Evolutionary conservation across 192 early-diverging fungal species (phyloP), one percentile per base, ranked within the genome.

Genomic region (Coemansia sp.): DNA sequence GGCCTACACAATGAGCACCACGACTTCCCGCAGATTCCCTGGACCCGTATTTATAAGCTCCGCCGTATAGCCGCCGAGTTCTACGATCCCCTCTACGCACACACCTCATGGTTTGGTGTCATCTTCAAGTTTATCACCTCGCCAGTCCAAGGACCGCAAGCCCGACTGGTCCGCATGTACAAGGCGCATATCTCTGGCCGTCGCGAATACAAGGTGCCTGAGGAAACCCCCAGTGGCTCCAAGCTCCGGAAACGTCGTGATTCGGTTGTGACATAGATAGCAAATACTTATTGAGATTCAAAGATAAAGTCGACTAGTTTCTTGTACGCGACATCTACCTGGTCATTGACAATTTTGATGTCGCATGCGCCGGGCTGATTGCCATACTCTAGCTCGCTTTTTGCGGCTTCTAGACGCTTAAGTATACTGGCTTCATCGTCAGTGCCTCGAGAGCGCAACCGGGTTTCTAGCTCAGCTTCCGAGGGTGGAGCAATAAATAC

Each of bases 1-100:
- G 95, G 95, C 36, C 92, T 91, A 69, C 95, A 98, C 80, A 96
- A 93, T 70, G 95, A 98, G 81, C 95, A 98, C 84, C 94, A 98
- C 78, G 95, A 98, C 74, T 96, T 96, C 80, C 86, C 80, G 35
- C 71, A 83, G 55, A 83, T 96, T 46, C 88, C 94, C 28, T 94
- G 94, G 89, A 86, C 88, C 18, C 82, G 84, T 57, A 83, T 97
- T 28, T 94, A 92, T 11, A 77, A 82, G 26, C 62, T 96, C 50
- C 81, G 86, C 20, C 79, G 81, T 20, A 81, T 91, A 26, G 95
- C 95, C 7, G 79, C 86, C 36, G 92, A 96, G 73, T 96, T 89
- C 68, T 97, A 97, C 78, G 88, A 97, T 58, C 78, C 79, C 38
- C 64, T 96, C 36, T 76, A 84, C 7, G 87, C 85, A 76, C 86